phyloP scores from a whole-genome alignment of 2,329 filamentous ascomycete genomes.

The Colletotrichum abscissum region DNA sequence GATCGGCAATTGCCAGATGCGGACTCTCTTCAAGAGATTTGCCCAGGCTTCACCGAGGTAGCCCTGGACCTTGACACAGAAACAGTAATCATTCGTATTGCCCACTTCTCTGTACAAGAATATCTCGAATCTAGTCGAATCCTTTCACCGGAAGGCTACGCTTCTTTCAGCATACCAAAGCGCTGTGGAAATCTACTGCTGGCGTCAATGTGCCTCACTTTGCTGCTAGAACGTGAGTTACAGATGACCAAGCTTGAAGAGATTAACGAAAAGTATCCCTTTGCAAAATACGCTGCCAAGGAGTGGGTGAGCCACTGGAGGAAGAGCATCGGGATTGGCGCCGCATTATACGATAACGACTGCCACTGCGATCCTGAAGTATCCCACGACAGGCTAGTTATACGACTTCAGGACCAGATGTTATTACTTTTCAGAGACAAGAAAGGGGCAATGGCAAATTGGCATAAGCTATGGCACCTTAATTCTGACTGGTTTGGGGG shows the following conservation, averaged over 20 bases:
- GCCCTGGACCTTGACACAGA: no score
- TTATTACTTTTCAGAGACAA: background rate
- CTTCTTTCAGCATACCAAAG: background rate
- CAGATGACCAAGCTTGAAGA: no score
- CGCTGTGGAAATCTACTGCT: background rate
- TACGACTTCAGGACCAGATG: background rate
- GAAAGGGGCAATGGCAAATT: background rate
- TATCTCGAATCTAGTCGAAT: background rate
- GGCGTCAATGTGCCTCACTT: background rate
- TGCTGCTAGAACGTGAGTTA: background rate
- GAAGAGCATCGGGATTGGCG: background rate
- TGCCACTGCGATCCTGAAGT: background rate
- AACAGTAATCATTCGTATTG: no score
- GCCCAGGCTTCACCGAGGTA: background rate
- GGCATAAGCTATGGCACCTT: no score
- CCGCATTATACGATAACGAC: background rate
- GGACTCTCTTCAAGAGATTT: background rate
- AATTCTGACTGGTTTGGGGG: rapidly evolving
- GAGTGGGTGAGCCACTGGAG: background rate
- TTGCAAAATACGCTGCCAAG: background rate
- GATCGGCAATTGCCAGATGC: background rate
- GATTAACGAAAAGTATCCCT: no score
- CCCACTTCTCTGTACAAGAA: background rate
- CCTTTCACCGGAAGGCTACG: background rate
- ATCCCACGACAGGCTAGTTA: background rate